Conservation (phyloP, 2,329 filamentous ascomycete genomes). For the Colletotrichum gloeosporioides region DNA sequence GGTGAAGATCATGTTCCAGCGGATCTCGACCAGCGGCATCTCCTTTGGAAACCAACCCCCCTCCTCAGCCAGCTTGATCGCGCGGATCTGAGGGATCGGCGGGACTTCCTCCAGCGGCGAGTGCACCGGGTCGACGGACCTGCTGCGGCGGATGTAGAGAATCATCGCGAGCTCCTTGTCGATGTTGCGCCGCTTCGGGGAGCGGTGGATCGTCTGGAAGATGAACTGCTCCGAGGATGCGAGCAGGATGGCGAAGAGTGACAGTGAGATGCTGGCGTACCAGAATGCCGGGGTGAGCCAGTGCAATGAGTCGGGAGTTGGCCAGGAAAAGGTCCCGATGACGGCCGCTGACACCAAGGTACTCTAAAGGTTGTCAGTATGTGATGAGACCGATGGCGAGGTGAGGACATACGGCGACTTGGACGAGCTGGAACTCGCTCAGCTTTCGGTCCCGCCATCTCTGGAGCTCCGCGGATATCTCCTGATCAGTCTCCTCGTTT, state of each 20-base stretch:
- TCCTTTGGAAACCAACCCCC: constrained; percentile 19
- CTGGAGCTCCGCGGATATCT: constrained; percentile 23
- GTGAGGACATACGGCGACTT: constrained; percentile 24
- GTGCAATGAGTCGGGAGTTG: constrained; percentile 22
- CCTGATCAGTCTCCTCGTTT: constrained; percentile 3
- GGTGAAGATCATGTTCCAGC: constrained; percentile 34
- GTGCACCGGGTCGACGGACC: constrained; percentile 2
- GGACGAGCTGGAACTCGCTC: constrained; percentile 28
- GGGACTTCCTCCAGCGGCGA: constrained; percentile 13
- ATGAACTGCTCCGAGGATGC: constrained; percentile 31
- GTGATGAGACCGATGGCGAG: background rate
- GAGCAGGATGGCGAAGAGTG: constrained; percentile 30
- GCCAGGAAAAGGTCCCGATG: constrained; percentile 33
- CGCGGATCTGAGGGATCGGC: constrained; percentile 19
- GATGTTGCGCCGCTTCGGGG: constrained; percentile 10
- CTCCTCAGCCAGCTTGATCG: constrained; percentile 9
- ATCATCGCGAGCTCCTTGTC: constrained; percentile 25
- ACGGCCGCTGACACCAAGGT: constrained; percentile 30
- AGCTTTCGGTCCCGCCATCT: constrained; percentile 27
- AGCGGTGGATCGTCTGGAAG: constrained; percentile 26
- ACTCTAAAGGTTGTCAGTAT: constrained; percentile 11
- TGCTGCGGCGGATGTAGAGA: constrained; percentile 14
- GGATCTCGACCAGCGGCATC: constrained; percentile 22
- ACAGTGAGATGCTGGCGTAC: constrained; percentile 29
- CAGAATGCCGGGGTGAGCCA: constrained; percentile 29